These are phyloP conservation scores for Combretum micranthum DNA, from an alignment of 345 rosid species.

Conservation along the genomic window DNA sequence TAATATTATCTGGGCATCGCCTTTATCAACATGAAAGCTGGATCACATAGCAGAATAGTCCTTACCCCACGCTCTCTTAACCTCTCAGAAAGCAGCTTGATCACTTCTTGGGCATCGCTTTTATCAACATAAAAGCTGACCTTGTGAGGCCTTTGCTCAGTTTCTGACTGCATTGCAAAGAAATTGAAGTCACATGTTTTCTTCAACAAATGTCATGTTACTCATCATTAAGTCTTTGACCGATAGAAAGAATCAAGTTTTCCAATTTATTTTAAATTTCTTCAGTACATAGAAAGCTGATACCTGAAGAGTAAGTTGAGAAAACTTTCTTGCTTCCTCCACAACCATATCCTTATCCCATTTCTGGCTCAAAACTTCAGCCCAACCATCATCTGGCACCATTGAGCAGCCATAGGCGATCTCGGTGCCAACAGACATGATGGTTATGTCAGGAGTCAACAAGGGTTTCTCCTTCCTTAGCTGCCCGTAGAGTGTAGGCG, in stretches of 20 bases:
- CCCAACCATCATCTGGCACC: slow-evolving; percentile 95
- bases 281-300: neutral
- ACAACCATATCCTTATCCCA: slow-evolving; percentile 71
- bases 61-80: slow-evolving; percentile 67
- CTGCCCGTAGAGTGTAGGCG: slow-evolving; percentile 64
- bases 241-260: no score
- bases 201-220: no score
- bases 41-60: slow-evolving; percentile 3
- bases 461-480: slow-evolving; percentile 81
- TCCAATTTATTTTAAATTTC: no score
- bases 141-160: slow-evolving; percentile 88
- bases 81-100: slow-evolving; percentile 47
- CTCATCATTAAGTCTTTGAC: no score
- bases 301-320: slow-evolving; percentile 94
- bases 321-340: slow-evolving; percentile 70
- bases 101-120: slow-evolving; percentile 64
- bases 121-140: slow-evolving; percentile 86
- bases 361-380: slow-evolving; percentile 63
- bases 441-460: slow-evolving; percentile 88
- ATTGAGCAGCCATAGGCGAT: slow-evolving; percentile 78
- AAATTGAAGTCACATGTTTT: no score
- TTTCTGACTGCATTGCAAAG: slow-evolving; percentile 52
- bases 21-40: no score
- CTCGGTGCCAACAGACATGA: slow-evolving; percentile 99
- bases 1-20: neutral